Conservation (phyloP, 225 moss, liverwort and hornwort species). For the Anthoceros angustus region DNA sequence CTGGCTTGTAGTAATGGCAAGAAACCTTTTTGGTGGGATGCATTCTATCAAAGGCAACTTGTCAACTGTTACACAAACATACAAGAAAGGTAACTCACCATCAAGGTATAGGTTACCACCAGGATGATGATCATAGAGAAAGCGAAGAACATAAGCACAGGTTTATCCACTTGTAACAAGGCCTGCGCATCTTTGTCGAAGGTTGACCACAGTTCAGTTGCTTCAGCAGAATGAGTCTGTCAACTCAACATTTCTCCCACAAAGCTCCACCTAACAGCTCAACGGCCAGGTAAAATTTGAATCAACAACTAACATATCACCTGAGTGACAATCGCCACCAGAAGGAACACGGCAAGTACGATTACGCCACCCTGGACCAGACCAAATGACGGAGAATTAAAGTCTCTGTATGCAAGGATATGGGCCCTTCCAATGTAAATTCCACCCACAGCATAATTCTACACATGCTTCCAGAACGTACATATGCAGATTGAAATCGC, state of each 20-base stretch:
- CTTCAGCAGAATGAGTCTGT: not conserved
- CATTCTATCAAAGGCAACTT: not conserved
- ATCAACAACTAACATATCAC: conserved; percentile 23
- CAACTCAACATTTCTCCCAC: not conserved
- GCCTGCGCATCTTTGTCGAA: conserved; percentile 12
- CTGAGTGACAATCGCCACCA: conserved; percentile 47
- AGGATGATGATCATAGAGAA: conserved; percentile 66
- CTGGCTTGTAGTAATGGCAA: no score
- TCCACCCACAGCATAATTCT: not conserved
- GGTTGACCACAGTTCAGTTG: not conserved
- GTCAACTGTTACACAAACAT: not conserved
- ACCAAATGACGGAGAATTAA: not conserved
- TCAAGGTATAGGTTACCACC: conserved; percentile 26
- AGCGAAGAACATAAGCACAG: conserved; percentile 25
- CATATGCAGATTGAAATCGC: conserved; percentile 55
- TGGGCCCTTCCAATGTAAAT: not conserved
- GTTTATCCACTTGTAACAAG: conserved; percentile 15
- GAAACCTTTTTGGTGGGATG: no score
- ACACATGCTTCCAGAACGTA: conserved; percentile 11
- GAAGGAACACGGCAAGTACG: conserved; percentile 54
- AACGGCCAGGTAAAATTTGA: not conserved
- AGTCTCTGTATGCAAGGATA: not conserved
- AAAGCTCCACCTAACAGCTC: no score
- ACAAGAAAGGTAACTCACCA: conserved; percentile 30
- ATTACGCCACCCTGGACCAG: conserved; percentile 45